Evolutionary conservation across 2,329 filamentous ascomycete genomes (phyloP).

Genomic region (Fusarium guadeloupense): DNA sequence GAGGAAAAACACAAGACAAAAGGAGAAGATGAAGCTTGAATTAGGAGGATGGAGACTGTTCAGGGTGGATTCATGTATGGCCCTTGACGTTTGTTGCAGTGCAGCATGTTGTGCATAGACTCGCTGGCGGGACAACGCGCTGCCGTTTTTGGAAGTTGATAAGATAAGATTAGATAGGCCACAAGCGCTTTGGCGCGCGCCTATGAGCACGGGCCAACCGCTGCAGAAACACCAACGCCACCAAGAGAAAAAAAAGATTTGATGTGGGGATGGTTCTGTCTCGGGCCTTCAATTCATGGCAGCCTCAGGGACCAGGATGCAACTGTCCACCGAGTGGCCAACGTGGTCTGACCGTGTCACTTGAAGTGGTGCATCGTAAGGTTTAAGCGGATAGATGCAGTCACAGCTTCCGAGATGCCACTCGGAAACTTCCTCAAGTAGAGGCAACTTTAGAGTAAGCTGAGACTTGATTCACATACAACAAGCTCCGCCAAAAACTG

Average conservation of each 20-base stretch:
- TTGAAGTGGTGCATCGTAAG: slow-evolving; percentile 32
- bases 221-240: neutral
- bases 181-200: slow-evolving; percentile 24
- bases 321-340: slow-evolving; percentile 12
- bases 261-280: slow-evolving; percentile 10
- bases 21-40: slow-evolving; percentile 9
- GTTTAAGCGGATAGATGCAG: slow-evolving; percentile 9
- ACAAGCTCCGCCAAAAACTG: slow-evolving; percentile 8
- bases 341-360: slow-evolving; percentile 33
- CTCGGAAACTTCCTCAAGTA: neutral
- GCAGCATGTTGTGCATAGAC: slow-evolving; percentile 6
- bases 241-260: slow-evolving; percentile 1
- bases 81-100: slow-evolving; percentile 17
- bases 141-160: neutral
- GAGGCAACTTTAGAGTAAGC: neutral
- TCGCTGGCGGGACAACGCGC: slow-evolving; percentile 39
- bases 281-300: slow-evolving; percentile 14
- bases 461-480: slow-evolving; percentile 17
- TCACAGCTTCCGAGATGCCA: neutral
- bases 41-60: neutral
- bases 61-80: slow-evolving; percentile 38
- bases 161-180: slow-evolving; percentile 31
- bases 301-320: slow-evolving; percentile 16
- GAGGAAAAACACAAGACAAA: slow-evolving; percentile 8
- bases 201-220: slow-evolving; percentile 14